phyloP scores from a whole-genome alignment of 768 basidiomycete genomes.

The Mycena floridula region DNA sequence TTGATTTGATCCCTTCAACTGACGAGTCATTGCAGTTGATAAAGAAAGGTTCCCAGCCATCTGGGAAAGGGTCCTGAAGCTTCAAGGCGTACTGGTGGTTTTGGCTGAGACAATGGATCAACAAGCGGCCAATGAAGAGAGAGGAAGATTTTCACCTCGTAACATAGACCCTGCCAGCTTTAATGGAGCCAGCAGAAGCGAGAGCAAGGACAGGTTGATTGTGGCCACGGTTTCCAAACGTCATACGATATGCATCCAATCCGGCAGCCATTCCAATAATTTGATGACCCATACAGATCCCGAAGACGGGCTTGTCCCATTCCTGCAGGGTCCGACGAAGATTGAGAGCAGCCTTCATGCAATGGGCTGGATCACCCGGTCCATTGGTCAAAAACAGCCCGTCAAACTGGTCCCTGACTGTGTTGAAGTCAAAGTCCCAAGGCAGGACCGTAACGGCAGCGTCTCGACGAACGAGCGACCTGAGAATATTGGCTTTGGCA shows the following conservation, averaged over 20 bases:
- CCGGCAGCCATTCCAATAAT: constrained; percentile 97
- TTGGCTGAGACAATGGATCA: constrained; percentile 45
- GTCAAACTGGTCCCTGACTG: constrained; percentile 84
- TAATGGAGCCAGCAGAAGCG: constrained; percentile 90
- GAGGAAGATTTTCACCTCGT: constrained; percentile 60
- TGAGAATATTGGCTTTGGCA: constrained; percentile 94
- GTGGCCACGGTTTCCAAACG: constrained; percentile 98
- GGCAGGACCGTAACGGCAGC: constrained; percentile 94
- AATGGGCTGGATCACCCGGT: constrained; percentile 89
- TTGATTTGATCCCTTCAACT: constrained; percentile 97
- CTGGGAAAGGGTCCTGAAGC: constrained; percentile 91
- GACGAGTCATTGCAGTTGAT: constrained; percentile 99
- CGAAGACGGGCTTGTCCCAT: constrained; percentile 93
- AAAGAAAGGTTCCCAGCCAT: constrained; percentile 98
- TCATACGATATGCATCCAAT: constrained; percentile 96
- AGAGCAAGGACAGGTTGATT: constrained; percentile 97
- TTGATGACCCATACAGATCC: constrained; percentile 99
- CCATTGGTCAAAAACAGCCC: constrained; percentile 97
- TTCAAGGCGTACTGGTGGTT: constrained; percentile 98
- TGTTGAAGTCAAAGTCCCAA: constrained; percentile 97
- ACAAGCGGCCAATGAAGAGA: background rate
- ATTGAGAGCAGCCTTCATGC: constrained; percentile 77
- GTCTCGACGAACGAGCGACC: constrained; percentile 84
- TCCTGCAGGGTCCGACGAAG: constrained; percentile 78
- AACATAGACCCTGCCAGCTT: constrained; percentile 94